Conservation (phyloP, 192 early-diverging fungal species). For the Lunasporangiospora selenospora region DNA sequence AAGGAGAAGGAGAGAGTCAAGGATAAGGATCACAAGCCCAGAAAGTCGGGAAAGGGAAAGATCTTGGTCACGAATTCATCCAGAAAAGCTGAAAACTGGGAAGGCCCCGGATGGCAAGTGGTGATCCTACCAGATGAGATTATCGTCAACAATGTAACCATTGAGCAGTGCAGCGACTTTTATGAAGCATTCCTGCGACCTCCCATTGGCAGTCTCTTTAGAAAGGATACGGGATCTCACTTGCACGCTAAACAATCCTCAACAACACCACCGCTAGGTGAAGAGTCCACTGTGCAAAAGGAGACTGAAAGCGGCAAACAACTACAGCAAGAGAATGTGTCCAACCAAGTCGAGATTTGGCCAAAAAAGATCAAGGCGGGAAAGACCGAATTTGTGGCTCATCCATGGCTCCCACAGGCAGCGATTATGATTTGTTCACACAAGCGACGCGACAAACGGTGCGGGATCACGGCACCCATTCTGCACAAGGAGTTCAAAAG, state of each 20-base stretch:
- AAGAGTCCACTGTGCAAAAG: no score
- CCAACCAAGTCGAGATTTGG: no score
- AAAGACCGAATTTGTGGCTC: conserved; percentile 35
- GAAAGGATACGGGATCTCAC: no score
- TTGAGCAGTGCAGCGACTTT: conserved; percentile 36
- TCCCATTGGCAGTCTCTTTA: no score
- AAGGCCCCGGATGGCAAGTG: conserved; percentile 40
- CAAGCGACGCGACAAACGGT: conserved; percentile 61
- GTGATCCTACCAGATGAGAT: conserved; percentile 32
- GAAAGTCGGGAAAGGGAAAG: no score
- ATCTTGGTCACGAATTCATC: conserved; percentile 31
- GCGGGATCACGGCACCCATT: conserved; percentile 59
- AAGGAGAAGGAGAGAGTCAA: neutral
- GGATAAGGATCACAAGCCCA: no score
- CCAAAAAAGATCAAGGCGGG: no score
- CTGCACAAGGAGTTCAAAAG: conserved; percentile 58
- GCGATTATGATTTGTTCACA: conserved; percentile 66
- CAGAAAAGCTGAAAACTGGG: conserved; percentile 28
- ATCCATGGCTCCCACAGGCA: conserved; percentile 47
- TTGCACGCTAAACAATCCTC: no score
- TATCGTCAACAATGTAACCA: conserved; percentile 32
- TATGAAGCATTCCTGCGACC: conserved; percentile 35
- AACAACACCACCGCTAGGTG: no score
- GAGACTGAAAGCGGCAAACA: no score
- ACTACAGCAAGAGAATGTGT: no score